Percentiles rank a stretch among this genome's conserved stretches.
phyloP scores from a whole-genome alignment of 2,329 filamentous ascomycete species.

The Pseudogymnoascus verrucosus region DNA sequence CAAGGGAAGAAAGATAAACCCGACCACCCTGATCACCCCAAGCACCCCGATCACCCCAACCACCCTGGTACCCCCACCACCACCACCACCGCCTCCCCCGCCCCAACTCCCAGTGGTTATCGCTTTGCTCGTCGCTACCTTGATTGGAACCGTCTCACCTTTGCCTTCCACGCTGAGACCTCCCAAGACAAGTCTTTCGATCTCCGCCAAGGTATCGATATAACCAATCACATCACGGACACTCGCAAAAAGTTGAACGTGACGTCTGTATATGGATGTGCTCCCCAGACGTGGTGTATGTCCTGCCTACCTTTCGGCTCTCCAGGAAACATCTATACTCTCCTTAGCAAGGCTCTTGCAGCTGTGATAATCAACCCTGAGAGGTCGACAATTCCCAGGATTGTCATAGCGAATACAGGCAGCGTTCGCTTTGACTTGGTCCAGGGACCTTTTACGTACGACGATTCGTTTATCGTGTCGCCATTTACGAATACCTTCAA shows the following conservation, averaged over 20 bases:
- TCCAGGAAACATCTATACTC: slow-evolving; percentile 64
- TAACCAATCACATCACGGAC: slow-evolving; percentile 58
- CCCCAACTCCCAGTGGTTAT: neutral
- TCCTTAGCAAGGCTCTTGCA: slow-evolving; percentile 54
- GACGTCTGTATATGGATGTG: slow-evolving; percentile 68
- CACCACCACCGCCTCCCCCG: no score
- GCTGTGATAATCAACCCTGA: slow-evolving; percentile 52
- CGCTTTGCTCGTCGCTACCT: slow-evolving; percentile 73
- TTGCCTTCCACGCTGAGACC: slow-evolving; percentile 62
- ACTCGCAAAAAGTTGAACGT: slow-evolving; percentile 63
- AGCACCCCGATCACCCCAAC: slow-evolving; percentile 31
- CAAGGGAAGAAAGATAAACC: slow-evolving; percentile 30
- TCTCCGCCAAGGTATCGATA: slow-evolving; percentile 64
- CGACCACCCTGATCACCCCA: slow-evolving; percentile 55
- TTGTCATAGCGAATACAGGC: slow-evolving; percentile 82
- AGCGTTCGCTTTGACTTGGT: slow-evolving; percentile 94
- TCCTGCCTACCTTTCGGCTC: slow-evolving; percentile 66
- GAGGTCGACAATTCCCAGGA: slow-evolving; percentile 51
- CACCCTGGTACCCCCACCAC: neutral
- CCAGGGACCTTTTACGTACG: slow-evolving; percentile 80
- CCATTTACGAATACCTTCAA: slow-evolving; percentile 77
- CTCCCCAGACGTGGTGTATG: slow-evolving; percentile 72
- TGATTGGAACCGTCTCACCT: slow-evolving; percentile 76
- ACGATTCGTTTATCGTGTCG: slow-evolving; percentile 77
- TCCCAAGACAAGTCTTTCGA: slow-evolving; percentile 62